Evolutionary conservation across 768 basidiomycete species (phyloP).

Genomic region (Lactarius deliciosus): DNA sequence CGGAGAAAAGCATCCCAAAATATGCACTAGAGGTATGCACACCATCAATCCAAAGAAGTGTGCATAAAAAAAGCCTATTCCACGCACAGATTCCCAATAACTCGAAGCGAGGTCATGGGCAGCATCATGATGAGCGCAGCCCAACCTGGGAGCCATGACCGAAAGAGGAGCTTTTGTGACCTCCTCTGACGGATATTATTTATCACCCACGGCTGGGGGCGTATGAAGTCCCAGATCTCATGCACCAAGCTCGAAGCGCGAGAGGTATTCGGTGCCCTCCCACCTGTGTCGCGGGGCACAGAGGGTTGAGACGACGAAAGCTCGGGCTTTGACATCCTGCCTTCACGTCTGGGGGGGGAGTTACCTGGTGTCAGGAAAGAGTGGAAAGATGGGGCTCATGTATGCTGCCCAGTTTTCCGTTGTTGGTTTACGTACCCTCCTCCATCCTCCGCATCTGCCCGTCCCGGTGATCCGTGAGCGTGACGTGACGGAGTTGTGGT

Average conservation of each 20-base stretch:
- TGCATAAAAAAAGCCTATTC: neutral
- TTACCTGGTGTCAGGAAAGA: neutral
- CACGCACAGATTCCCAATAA: slow-evolving; percentile 44
- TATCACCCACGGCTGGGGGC: slow-evolving; percentile 39
- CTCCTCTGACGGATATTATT: slow-evolving; percentile 38
- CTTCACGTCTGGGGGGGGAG: neutral
- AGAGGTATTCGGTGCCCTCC: slow-evolving; percentile 2
- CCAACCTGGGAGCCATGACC: slow-evolving; percentile 46
- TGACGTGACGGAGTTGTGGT: too few species aligned
- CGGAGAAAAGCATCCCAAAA: slow-evolving; percentile 16
- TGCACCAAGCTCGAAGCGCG: neutral
- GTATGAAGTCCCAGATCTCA: slow-evolving; percentile 20
- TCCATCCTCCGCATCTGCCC: neutral
- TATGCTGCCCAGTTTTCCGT: neutral
- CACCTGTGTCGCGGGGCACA: neutral
- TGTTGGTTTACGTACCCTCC: neutral
- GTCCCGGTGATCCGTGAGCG: neutral
- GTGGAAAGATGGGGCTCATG: neutral
- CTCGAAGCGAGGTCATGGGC: slow-evolving; percentile 39
- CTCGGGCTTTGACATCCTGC: slow-evolving; percentile 14
- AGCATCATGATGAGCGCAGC: slow-evolving; percentile 41
- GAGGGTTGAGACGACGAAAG: slow-evolving; percentile 8
- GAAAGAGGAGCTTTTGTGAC: slow-evolving; percentile 40
- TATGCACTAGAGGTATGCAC: slow-evolving; percentile 4
- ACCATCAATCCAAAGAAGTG: neutral